These are phyloP conservation scores for Aspergillus proliferans DNA, from an alignment of 2,329 filamentous ascomycete species.

Conservation along the genomic window DNA sequence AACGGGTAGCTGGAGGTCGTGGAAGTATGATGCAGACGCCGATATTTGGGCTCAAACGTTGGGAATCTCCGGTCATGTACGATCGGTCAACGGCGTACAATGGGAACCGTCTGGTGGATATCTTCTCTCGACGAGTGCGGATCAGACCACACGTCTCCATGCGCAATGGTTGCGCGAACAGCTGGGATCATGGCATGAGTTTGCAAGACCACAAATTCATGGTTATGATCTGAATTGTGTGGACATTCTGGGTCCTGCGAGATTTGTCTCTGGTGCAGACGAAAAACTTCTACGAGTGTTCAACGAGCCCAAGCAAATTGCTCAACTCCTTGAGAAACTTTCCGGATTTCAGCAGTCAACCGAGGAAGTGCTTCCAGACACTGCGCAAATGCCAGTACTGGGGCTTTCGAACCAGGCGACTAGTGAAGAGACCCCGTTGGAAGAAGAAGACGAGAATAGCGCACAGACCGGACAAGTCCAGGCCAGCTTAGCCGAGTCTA, in stretches of 20 bases:
- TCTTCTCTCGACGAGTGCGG: slow-evolving; percentile 78
- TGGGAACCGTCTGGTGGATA: slow-evolving; percentile 82
- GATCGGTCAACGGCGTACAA: slow-evolving; percentile 70
- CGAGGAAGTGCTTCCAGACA: slow-evolving; percentile 61
- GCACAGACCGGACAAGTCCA: slow-evolving; percentile 12
- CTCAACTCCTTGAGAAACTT: slow-evolving; percentile 63
- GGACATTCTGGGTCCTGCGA: slow-evolving; percentile 62
- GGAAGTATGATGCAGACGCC: slow-evolving; percentile 57
- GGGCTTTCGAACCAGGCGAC: slow-evolving; percentile 95
- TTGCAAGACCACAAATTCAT: slow-evolving; percentile 92
- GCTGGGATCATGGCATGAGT: slow-evolving; percentile 77
- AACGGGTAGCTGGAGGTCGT: slow-evolving; percentile 88
- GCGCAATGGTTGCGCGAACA: slow-evolving; percentile 62
- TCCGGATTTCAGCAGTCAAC: slow-evolving; percentile 51
- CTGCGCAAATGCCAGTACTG: slow-evolving; percentile 89
- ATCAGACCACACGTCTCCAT: slow-evolving; percentile 88
- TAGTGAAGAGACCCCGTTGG: slow-evolving; percentile 36
- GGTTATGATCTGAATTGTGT: slow-evolving; percentile 97
- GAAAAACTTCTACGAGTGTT: slow-evolving; percentile 98
- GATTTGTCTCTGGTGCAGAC: slow-evolving; percentile 90
- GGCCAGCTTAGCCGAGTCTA: slow-evolving; percentile 46
- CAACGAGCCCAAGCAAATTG: slow-evolving; percentile 77
- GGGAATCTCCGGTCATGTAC: slow-evolving; percentile 77
- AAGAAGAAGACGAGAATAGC: slow-evolving; percentile 39
- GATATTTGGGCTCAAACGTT: slow-evolving; percentile 71